A percentile compares a stretch with the other conserved stretches of the same genome.
phyloP scores from a whole-genome alignment of 2,329 filamentous ascomycete genomes.

The Aspergillus oerlinghausenensis region DNA sequence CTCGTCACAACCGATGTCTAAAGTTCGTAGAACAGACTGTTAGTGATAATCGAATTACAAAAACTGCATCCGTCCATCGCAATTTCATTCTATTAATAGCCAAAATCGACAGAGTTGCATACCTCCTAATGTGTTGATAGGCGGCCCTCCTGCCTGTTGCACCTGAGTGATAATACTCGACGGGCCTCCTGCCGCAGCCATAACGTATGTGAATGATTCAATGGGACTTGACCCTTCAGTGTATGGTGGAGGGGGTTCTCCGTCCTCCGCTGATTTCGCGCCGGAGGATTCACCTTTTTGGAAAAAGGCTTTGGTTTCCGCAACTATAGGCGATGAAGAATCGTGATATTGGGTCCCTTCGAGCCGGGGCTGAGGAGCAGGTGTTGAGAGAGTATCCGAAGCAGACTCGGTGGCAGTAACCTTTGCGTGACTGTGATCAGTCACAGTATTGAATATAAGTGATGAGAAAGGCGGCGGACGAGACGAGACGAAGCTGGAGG shows the following conservation, averaged over 20 bases:
- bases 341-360: conserved; percentile 45
- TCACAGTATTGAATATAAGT: conserved; percentile 52
- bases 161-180: conserved; percentile 99
- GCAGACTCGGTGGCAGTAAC: conserved; percentile 44
- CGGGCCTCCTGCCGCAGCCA: conserved; percentile 94
- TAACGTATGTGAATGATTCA: conserved; percentile 88
- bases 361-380: conserved; percentile 49
- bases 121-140: conserved; percentile 87
- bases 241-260: conserved; percentile 92
- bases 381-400: conserved; percentile 45
- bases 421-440: conserved; percentile 36
- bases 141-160: conserved; percentile 79
- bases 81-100: background rate
- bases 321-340: conserved; percentile 49
- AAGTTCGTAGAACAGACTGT: conserved; percentile 6
- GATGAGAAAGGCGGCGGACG: conserved; percentile 61
- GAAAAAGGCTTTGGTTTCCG: conserved; percentile 80
- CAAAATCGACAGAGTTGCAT: conserved; percentile 24
- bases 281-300: conserved; percentile 70
- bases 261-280: conserved; percentile 66
- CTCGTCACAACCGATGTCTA: conserved; percentile 82
- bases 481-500: conserved; percentile 49
- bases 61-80: conserved; percentile 1
- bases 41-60: conserved; percentile 3
- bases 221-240: conserved; percentile 90